Conservation (phyloP, 164 flowering plant genomes). For the Kingdonia uniflora region DNA sequence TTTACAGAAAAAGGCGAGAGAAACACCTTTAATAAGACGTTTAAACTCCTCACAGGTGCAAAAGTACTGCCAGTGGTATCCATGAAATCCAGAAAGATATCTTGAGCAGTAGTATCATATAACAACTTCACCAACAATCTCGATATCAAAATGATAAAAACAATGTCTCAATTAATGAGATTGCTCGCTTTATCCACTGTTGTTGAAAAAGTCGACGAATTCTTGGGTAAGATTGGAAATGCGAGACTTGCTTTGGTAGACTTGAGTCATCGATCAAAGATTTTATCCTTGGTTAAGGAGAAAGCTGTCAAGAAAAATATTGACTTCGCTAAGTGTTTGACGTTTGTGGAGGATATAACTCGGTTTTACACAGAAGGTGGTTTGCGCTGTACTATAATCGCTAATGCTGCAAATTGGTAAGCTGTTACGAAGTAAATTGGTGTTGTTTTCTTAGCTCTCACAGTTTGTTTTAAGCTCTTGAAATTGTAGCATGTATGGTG, state of each 20-base stretch:
- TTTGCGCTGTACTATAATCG: constrained; percentile 67
- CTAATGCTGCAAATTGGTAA: constrained; percentile 97
- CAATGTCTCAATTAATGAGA: too few relatives aligned
- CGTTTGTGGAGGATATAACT: constrained; percentile 86
- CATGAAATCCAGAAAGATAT: too few relatives aligned
- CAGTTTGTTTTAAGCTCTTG: background rate
- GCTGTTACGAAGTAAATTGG: constrained; percentile 7
- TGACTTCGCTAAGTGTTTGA: constrained; percentile 50
- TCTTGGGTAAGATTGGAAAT: constrained; percentile 37
- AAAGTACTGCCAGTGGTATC: too few relatives aligned
- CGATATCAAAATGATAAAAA: too few relatives aligned
- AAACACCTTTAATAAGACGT: too few relatives aligned
- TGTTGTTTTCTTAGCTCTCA: background rate
- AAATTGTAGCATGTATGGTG: background rate
- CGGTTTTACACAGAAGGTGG: constrained; percentile 51
- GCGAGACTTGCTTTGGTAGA: constrained; percentile 78
- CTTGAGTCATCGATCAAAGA: constrained; percentile 57
- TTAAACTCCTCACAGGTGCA: too few relatives aligned
- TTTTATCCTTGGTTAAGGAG: constrained; percentile 59
- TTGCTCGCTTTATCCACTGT: too few relatives aligned
- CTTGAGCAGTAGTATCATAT: too few relatives aligned
- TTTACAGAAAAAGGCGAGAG: too few relatives aligned
- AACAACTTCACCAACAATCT: too few relatives aligned
- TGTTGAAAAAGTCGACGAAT: constrained; percentile 72
- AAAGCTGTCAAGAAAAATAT: constrained; percentile 58